Evolutionary conservation across 345 rosid genomes (phyloP), one percentile per base, ranked within the genome.

Genomic region (Tarenaya hassleriana): DNA sequence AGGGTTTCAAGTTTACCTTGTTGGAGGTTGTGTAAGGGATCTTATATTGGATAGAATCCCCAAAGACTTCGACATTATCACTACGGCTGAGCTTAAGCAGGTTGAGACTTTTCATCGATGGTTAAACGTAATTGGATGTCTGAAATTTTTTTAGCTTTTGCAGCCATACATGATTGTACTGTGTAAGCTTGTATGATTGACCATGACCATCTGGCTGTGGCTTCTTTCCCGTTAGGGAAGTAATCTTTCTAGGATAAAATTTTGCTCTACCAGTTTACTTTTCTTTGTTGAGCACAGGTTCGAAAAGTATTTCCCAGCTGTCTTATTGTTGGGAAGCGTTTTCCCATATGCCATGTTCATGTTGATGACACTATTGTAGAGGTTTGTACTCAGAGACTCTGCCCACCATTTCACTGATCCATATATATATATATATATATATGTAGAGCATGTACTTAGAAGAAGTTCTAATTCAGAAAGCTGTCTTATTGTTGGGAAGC

Each of bases 1-100:
- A 84, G 94, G 94, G 8, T 73, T 76, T 60, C 80, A 81, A 56
- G 87, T 76, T 15, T 82, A 79, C 66, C 73, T 85, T 45, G 89
- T 85, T 0, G 89, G 87, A 58, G 81, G 95, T 15, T 82, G 95
- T 52, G 84, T 77, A 33, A 76, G 95, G 33, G 89, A 85, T 82
- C 89, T 82, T 59, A 74, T 82, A 20, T 55, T 82, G 45, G 75
- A 77, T 68, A 61, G 79, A 56, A 70, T 56, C 21, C 94, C 94
- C 14, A 84, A 79, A 56, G 94, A 84, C 58, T 82, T 82, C 21
- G 89, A 84, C 67, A 69, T 77, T 41, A 75, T 82, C 59, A 81
- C 89, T 17, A 63, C 86, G 29, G 86, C 89, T 6, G 69, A 81
- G 49, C 82, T 79, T 47, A 74, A 57, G 44, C 70, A 84, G 82